phyloP scores from a whole-genome alignment of 345 rosid genomes.

The Eucalyptus lansdowneana region DNA sequence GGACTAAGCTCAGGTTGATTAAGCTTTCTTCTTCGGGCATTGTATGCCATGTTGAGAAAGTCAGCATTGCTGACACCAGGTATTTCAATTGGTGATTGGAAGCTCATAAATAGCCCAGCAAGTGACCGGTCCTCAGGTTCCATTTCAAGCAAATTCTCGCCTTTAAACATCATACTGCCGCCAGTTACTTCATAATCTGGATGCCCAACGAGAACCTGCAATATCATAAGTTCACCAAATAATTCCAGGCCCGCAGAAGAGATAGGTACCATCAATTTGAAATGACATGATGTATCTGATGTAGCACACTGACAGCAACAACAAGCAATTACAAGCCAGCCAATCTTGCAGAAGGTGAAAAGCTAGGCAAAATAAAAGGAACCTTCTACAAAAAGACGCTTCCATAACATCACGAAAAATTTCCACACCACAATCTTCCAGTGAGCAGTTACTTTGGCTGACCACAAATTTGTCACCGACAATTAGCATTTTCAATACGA shows the following conservation, averaged over 20 bases:
- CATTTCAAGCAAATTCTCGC: conserved; percentile 55
- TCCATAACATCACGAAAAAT: not conserved
- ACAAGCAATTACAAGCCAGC: not conserved
- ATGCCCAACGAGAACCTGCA: conserved; percentile 92
- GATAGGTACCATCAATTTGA: not conserved
- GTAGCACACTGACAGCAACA: not conserved
- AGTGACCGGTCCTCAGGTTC: conserved; percentile 94
- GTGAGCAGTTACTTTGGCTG: not conserved
- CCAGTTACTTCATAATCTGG: conserved; percentile 92
- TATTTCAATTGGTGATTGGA: conserved; percentile 84
- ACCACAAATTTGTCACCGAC: not conserved
- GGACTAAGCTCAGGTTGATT: conserved; percentile 84
- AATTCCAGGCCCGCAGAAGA: not conserved
- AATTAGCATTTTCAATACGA: not conserved
- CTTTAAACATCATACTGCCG: conserved; percentile 58
- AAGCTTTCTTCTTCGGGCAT: conserved; percentile 75
- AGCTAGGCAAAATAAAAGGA: not conserved
- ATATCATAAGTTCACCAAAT: not conserved
- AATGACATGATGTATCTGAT: not conserved
- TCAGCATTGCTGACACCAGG: conserved; percentile 91
- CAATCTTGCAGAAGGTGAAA: not conserved
- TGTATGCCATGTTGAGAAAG: conserved; percentile 90
- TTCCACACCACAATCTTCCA: not conserved
- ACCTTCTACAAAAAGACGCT: not conserved
- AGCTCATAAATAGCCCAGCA: conserved; percentile 95